Percentiles rank a stretch among this genome's conserved stretches.
Conservation (phyloP, 306 rosid genomes). For the Erythrophleum fordii region DNA sequence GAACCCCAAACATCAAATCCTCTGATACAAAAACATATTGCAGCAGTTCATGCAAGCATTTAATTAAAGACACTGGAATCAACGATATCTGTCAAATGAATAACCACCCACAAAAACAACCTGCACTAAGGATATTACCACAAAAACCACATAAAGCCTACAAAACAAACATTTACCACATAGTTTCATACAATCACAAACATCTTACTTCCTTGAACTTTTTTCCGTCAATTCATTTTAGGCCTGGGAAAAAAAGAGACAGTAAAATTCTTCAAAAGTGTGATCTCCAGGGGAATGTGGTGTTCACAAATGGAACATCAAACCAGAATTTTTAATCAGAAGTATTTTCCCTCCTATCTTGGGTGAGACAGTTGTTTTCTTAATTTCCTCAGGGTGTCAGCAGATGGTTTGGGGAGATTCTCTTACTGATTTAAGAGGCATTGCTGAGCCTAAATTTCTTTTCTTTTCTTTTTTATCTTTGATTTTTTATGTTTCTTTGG, state of each 20-base stretch:
- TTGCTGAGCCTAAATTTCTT: not conserved
- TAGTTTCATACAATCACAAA: not conserved
- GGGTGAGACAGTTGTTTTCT: not conserved
- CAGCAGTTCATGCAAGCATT: slow-evolving; percentile 5
- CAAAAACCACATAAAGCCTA: slow-evolving; percentile 18
- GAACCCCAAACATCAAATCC: not conserved
- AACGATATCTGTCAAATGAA: not conserved
- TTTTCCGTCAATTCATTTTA: not conserved
- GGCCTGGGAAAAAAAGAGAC: not conserved
- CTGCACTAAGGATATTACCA: slow-evolving; percentile 20
- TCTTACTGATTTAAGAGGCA: not conserved
- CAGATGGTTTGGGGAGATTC: not conserved
- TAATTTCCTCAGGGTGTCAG: not conserved
- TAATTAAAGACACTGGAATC: slow-evolving; percentile 14
- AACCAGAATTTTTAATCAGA: not conserved
- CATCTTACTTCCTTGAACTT: not conserved
- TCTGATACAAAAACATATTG: not conserved
- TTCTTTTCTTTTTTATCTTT: not conserved
- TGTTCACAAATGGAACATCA: not conserved
- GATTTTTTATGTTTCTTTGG: not conserved
- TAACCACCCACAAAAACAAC: slow-evolving; percentile 7
- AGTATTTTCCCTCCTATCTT: not conserved
- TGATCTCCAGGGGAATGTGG: not conserved
- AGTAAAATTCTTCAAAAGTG: not conserved
- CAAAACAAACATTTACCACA: slow-evolving; percentile 8